Percentiles rank a stretch among this genome's conserved stretches.
phyloP scores from a whole-genome alignment of 257 asterid species.

The Verbascum thapsus region DNA sequence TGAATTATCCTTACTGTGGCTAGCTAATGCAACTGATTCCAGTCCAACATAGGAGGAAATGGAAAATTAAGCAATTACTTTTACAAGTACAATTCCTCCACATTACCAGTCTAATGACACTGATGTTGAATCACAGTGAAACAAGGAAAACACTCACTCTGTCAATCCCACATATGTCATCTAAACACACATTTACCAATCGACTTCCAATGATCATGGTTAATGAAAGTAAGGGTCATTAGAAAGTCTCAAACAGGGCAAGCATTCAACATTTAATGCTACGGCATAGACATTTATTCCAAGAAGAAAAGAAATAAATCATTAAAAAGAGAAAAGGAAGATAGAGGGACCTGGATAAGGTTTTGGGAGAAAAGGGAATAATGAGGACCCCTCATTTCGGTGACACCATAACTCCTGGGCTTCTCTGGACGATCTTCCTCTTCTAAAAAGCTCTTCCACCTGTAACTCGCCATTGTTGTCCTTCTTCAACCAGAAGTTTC shows the following conservation, averaged over 20 bases:
- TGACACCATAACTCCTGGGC: slow-evolving; percentile 81
- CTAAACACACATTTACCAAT: too few relatives aligned
- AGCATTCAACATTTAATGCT: too few relatives aligned
- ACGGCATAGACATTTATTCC: too few relatives aligned
- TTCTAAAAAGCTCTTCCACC: slow-evolving; percentile 84
- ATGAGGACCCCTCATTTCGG: slow-evolving; percentile 82
- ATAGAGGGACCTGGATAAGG: slow-evolving; percentile 55
- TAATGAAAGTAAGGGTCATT: too few relatives aligned
- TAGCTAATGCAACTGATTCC: not conserved
- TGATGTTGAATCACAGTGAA: too few relatives aligned
- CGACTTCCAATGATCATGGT: too few relatives aligned
- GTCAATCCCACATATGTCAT: too few relatives aligned
- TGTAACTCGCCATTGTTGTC: slow-evolving; percentile 53
- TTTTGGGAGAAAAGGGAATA: slow-evolving; percentile 73
- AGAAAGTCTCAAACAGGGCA: too few relatives aligned
- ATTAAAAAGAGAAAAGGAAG: not conserved
- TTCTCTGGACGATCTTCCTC: slow-evolving; percentile 97
- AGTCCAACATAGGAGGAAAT: not conserved
- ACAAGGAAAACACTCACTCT: too few relatives aligned
- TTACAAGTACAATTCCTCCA: not conserved
- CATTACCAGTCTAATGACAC: not conserved
- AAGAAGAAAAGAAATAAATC: not conserved
- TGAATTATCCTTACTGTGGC: not conserved
- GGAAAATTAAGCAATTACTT: not conserved
- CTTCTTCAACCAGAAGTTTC: slow-evolving; percentile 4